Conservation (phyloP, 331 rosid genomes). For the Spiraea crenata region DNA sequence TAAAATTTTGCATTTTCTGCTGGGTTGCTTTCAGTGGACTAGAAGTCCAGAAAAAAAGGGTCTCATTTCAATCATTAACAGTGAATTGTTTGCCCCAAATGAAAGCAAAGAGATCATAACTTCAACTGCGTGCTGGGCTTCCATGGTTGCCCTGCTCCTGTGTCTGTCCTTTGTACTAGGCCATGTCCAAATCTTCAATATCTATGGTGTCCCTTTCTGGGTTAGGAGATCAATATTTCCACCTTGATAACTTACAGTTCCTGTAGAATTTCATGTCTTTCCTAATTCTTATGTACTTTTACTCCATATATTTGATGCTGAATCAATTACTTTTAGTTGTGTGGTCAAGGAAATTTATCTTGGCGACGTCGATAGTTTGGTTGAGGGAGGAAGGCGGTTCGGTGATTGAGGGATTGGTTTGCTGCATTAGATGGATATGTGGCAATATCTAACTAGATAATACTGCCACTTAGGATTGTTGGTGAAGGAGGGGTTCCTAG, state of each 20-base stretch:
- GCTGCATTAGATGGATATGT: too few species aligned
- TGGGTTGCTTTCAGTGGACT: slow-evolving; percentile 53
- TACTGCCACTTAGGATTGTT: too few species aligned
- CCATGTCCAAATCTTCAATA: slow-evolving; percentile 47
- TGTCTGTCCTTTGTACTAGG: slow-evolving; percentile 49
- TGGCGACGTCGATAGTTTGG: too few species aligned
- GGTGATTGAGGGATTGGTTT: too few species aligned
- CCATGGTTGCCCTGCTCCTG: slow-evolving; percentile 53
- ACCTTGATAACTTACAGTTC: background rate
- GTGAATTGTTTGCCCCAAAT: slow-evolving; percentile 57
- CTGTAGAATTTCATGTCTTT: background rate
- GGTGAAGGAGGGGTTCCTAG: too few species aligned
- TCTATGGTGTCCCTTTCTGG: slow-evolving; percentile 80
- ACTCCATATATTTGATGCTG: slow-evolving; percentile 11
- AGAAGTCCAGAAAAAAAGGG: slow-evolving; percentile 96
- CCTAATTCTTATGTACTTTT: background rate
- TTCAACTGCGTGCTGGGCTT: slow-evolving; percentile 70
- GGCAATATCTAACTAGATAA: too few species aligned
- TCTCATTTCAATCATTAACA: slow-evolving; percentile 84
- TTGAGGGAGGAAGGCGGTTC: too few species aligned
- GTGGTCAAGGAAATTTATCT: too few species aligned
- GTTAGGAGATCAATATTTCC: slow-evolving; percentile 32
- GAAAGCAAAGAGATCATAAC: slow-evolving; percentile 64
- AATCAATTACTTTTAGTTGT: too few species aligned
- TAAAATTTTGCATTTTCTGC: too few species aligned